Base-by-base conservation (phyloP, 441 rosid genomes). In the Populus hybrid region DNA sequence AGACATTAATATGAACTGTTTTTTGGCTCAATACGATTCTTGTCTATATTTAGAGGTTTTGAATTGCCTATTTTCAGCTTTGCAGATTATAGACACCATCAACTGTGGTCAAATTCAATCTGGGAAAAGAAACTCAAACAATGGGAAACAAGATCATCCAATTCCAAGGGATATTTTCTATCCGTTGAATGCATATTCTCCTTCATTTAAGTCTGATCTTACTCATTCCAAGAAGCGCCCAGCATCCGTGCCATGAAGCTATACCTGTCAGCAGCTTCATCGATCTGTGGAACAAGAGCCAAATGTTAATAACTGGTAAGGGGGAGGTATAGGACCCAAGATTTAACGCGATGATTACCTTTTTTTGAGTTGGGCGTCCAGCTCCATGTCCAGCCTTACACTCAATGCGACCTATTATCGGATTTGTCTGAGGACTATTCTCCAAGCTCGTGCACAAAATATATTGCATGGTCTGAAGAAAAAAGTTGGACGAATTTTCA, bases 321-420 rank as follows among this genome's bases (percentile, higher is more conserved):
- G 57, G 57, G 61, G 61, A 1, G 61, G 8, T 54, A 54, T 16
- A 21, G n/a, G 61, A 54, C 61, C 11, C 11, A 74, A 35, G 8
- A 61, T 4, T 21, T 26, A 20, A 30, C 8, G 21, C 20, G 73
- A 32, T 42, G 1, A 14, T 77, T 89, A 96, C 98, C 91, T 81
- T 72, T 85, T 95, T 95, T 85, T 93, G 81, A 1, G 94, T 94
- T 59, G 99, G 97, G 32, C 95, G 98, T 36, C 99, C 99, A 1
- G 87, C 91, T 35, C 98, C 98, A 36, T 96, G 98, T 24, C 99
- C 98, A 5, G 98, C 98, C 77, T 94, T 94, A 35, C 93, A 87
- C 74, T 96, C 99, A 10, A 96, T 92, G 66, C 93, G 97, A 61
- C 95, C 98, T 4, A 96, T 84, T 18, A 96, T 88, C 0, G 95